Conservation (phyloP, 1,284 basidiomycete genomes). For the Cutaneotrichosporon spelunceum region DNA sequence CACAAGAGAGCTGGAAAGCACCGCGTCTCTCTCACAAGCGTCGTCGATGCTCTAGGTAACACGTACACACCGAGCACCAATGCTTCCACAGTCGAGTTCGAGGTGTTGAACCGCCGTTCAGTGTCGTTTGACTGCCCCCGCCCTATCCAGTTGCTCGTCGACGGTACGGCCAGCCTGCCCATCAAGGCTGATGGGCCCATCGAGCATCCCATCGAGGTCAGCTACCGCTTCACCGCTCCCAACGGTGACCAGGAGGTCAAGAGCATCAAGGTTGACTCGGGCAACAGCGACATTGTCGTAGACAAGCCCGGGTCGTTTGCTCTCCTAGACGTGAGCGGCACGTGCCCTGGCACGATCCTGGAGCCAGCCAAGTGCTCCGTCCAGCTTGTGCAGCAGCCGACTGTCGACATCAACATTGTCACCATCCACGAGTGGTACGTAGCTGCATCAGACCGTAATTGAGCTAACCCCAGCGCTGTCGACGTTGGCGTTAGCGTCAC, state of each 20-base stretch:
- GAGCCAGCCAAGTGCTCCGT: conserved; percentile 75
- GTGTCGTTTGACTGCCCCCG: conserved; percentile 70
- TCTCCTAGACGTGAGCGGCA: conserved; percentile 68
- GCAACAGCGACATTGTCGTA: conserved; percentile 57
- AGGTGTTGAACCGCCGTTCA: conserved; percentile 70
- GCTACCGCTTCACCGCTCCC: conserved; percentile 27
- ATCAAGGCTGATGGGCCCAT: conserved; percentile 29
- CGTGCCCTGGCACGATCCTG: conserved; percentile 73
- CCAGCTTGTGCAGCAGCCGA: conserved; percentile 69
- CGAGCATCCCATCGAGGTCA: conserved; percentile 26
- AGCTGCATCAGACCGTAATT: not conserved
- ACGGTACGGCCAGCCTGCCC: conserved; percentile 30
- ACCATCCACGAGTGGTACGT: conserved; percentile 76
- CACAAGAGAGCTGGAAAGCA: conserved; percentile 51
- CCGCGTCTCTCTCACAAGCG: conserved; percentile 44
- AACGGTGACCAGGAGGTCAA: conserved; percentile 44
- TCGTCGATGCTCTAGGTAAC: conserved; percentile 55
- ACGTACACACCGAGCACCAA: conserved; percentile 46
- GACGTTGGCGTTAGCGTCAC: conserved; percentile 87
- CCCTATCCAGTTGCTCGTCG: conserved; percentile 69
- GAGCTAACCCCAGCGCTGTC: conserved; percentile 58
- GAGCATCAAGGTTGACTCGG: conserved; percentile 57
- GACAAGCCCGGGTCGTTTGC: conserved; percentile 77
- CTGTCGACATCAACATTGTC: conserved; percentile 80
- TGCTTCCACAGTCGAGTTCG: conserved; percentile 58